These are phyloP conservation scores for Quercus suber DNA, from an alignment of 306 rosid genomes.

Conservation along the genomic window DNA sequence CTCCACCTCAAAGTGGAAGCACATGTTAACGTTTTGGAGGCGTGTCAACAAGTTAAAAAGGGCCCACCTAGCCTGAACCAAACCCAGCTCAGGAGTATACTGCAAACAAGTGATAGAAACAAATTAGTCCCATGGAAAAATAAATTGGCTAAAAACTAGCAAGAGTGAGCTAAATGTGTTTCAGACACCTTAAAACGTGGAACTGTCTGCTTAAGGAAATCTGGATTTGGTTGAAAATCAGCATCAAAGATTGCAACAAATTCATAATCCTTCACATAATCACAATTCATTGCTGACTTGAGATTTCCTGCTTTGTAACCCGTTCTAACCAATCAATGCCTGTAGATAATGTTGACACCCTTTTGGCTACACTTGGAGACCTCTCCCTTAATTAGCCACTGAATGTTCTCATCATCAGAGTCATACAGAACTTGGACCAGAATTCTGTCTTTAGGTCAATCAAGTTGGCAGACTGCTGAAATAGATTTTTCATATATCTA, in stretches of 20 bases:
- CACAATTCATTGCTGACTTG: constrained; percentile 78
- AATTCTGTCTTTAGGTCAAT: constrained; percentile 68
- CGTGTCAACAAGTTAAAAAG: constrained; percentile 69
- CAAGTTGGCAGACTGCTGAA: constrained; percentile 67
- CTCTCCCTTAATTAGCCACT: constrained; percentile 63
- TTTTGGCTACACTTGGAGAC: constrained; percentile 61
- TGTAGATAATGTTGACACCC: constrained; percentile 59
- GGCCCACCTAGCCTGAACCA: constrained; percentile 81
- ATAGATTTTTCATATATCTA: constrained; percentile 77
- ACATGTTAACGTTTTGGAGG: constrained; percentile 64
- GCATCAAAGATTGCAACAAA: constrained; percentile 77
- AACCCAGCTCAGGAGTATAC: constrained; percentile 64
- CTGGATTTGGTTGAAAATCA: constrained; percentile 69
- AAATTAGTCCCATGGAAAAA: neutral
- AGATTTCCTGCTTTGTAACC: constrained; percentile 83
- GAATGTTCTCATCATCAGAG: constrained; percentile 66
- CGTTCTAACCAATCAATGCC: constrained; percentile 59
- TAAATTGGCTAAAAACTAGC: neutral
- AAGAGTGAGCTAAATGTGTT: neutral
- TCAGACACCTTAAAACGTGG: constrained; percentile 64
- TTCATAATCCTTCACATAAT: constrained; percentile 59
- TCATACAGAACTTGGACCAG: constrained; percentile 72
- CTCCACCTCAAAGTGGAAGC: constrained; percentile 83
- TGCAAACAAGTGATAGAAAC: constrained; percentile 24
- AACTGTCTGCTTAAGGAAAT: constrained; percentile 60